phyloP scores from a whole-genome alignment of 768 basidiomycete species.

The Pleurotus djamor region DNA sequence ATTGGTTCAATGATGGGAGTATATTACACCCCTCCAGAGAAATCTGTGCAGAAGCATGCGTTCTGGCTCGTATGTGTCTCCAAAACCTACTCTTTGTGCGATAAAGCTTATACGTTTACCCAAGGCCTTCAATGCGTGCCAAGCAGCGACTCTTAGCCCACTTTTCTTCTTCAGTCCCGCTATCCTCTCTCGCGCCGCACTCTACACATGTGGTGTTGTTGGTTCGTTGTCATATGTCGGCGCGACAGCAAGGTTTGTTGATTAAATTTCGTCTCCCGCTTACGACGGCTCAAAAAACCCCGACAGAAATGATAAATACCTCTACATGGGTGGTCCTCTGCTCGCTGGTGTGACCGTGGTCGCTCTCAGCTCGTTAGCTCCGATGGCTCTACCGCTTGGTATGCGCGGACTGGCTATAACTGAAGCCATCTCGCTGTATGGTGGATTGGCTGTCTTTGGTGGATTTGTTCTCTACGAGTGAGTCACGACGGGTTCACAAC shows the following conservation, averaged over 20 bases:
- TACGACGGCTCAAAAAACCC: too few species aligned
- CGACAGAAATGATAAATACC: slow-evolving; percentile 72
- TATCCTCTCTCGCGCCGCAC: slow-evolving; percentile 79
- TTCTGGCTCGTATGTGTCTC: slow-evolving; percentile 68
- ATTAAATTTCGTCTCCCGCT: not conserved
- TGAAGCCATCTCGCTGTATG: slow-evolving; percentile 81
- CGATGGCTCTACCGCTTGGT: slow-evolving; percentile 85
- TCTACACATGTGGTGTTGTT: slow-evolving; percentile 87
- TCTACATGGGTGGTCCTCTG: slow-evolving; percentile 85
- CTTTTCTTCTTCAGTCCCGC: slow-evolving; percentile 89
- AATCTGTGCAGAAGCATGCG: slow-evolving; percentile 70
- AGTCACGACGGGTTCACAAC: slow-evolving; percentile 18
- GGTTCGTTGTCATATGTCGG: slow-evolving; percentile 86
- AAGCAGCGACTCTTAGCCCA: slow-evolving; percentile 84
- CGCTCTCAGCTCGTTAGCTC: slow-evolving; percentile 82
- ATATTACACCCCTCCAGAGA: slow-evolving; percentile 77
- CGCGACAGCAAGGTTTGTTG: slow-evolving; percentile 72
- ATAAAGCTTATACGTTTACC: not conserved
- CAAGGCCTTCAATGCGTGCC: slow-evolving; percentile 82
- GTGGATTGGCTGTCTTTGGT: slow-evolving; percentile 84
- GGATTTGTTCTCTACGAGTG: slow-evolving; percentile 89
- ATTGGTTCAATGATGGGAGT: slow-evolving; percentile 88
- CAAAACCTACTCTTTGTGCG: not conserved
- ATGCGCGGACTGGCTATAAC: slow-evolving; percentile 72
- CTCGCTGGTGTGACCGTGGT: slow-evolving; percentile 89